phyloP scores from a whole-genome alignment of 75 land plant genomes.

The Picea sitchensis region DNA sequence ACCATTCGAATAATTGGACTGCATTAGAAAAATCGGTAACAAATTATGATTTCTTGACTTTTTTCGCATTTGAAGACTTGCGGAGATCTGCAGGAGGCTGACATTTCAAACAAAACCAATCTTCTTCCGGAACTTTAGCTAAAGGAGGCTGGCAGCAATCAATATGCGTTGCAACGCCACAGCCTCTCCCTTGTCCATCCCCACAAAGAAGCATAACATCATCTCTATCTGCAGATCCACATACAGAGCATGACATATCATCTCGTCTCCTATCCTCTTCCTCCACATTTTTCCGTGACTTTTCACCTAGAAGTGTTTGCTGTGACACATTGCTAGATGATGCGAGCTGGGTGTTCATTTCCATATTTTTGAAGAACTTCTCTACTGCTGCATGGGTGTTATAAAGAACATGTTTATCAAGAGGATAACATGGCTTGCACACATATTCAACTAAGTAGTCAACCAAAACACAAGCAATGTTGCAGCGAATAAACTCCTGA shows the following conservation, averaged over 20 bases:
- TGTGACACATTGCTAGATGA: constrained; percentile 25
- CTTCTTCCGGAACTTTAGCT: constrained; percentile 55
- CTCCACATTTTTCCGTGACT: constrained; percentile 1
- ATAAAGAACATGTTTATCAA: constrained; percentile 68
- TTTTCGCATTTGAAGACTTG: too few species aligned
- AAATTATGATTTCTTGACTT: too few species aligned
- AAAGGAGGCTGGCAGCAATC: constrained; percentile 83
- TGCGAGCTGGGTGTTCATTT: background rate
- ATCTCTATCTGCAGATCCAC: constrained; percentile 58
- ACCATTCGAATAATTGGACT: too few species aligned
- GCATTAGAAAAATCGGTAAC: too few species aligned
- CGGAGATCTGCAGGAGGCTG: too few species aligned
- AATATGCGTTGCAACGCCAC: constrained; percentile 77
- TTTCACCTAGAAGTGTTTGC: background rate
- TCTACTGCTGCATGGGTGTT: constrained; percentile 65
- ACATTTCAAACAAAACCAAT: constrained; percentile 77
- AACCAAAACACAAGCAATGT: constrained; percentile 68
- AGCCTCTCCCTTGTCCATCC: constrained; percentile 61
- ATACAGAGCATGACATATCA: constrained; percentile 49
- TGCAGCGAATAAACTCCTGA: constrained; percentile 64
- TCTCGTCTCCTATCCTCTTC: background rate
- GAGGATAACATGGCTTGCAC: constrained; percentile 72
- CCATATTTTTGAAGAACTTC: constrained; percentile 26
- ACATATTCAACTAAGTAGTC: constrained; percentile 85
- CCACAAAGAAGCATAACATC: constrained; percentile 88